Base-by-base conservation (phyloP, 169 alveolate species). In the Plasmodium adleri region DNA sequence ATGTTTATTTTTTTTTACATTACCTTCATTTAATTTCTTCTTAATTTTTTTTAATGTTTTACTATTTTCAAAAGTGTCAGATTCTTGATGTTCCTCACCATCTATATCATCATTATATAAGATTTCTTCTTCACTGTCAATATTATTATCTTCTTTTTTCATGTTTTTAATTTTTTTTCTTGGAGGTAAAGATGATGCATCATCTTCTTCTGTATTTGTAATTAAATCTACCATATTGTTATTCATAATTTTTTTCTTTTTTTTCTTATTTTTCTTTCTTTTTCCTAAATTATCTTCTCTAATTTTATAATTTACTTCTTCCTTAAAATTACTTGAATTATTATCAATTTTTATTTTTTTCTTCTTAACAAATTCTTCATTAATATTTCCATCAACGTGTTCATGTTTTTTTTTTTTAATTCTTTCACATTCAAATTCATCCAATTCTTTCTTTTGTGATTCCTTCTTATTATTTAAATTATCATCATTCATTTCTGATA, bases 101-200 rank as follows among this genome's bases (percentile, higher is more conserved):
- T 52, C 8, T 39, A 13, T 8, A 17, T 52, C 6, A 10, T 13
- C 76, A 20, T 78, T 59, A 47, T 47, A 47, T 12, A 22, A 56
- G 58, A 20, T 13, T 64, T 76, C 64, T 13, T 1, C 50, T 49
- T 64, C 58, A 7, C 45, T 32, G 8, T 32, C 45, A 32, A 32
- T 32, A 10, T 54, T 26, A 20, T 50, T 56, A 6, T 72, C 71
- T 26, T 64, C 76, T 49, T 64, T 66, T 78, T 66, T 78, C 68
- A 64, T 64, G 26, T 78, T 64, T 78, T 58, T 78, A 13, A 64
- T 64, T 64, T 78, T 78, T 78, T 78, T 78, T 60, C 78, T 78
- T 24, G 76, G 71, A 68, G 89, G 75, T 56, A 66, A 54, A 15
- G 67, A 49, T 49, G 49, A 64, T 43, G 63, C 67, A 74, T 74